Percentiles rank a stretch among this genome's conserved stretches.
These are phyloP conservation scores for Arachnomyces sp. DNA, from an alignment of 2,329 filamentous ascomycete species.

Conservation along the genomic window DNA sequence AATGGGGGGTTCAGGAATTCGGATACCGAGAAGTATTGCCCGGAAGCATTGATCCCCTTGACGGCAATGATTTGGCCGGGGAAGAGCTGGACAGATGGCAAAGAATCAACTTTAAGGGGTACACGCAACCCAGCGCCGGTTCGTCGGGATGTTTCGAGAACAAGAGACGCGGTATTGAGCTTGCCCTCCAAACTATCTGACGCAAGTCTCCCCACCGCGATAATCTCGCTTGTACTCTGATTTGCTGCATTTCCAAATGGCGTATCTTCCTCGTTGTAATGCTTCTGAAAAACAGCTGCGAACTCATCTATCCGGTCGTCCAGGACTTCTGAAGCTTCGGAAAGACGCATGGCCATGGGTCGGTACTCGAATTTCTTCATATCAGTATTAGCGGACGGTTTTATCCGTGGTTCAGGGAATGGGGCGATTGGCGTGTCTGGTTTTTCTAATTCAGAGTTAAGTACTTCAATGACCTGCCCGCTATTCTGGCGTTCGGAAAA, in stretches of 20 bases:
- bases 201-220: constrained; percentile 85
- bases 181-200: constrained; percentile 76
- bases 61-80: constrained; percentile 90
- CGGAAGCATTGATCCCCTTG: constrained; percentile 76
- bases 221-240: constrained; percentile 75
- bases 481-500: constrained; percentile 72
- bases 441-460: constrained; percentile 65
- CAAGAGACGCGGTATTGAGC: constrained; percentile 73
- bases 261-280: constrained; percentile 67
- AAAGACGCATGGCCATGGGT: constrained; percentile 88
- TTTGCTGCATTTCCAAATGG: constrained; percentile 80
- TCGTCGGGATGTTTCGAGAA: constrained; percentile 78
- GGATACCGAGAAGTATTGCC: constrained; percentile 69
- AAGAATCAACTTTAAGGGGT: constrained; percentile 63
- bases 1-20: constrained; percentile 69
- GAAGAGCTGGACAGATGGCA: constrained; percentile 73
- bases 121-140: constrained; percentile 76
- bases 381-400: constrained; percentile 77
- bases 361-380: constrained; percentile 87
- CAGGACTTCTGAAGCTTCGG: constrained; percentile 83
- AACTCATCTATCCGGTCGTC: constrained; percentile 96
- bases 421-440: constrained; percentile 63
- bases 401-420: constrained; percentile 68
- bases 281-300: constrained; percentile 59
- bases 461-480: constrained; percentile 71